A percentile compares a stretch with the other conserved stretches of the same genome.
Evolutionary conservation across 2,329 filamentous ascomycete genomes (phyloP).

Genomic region (Metarhizium rileyi): DNA sequence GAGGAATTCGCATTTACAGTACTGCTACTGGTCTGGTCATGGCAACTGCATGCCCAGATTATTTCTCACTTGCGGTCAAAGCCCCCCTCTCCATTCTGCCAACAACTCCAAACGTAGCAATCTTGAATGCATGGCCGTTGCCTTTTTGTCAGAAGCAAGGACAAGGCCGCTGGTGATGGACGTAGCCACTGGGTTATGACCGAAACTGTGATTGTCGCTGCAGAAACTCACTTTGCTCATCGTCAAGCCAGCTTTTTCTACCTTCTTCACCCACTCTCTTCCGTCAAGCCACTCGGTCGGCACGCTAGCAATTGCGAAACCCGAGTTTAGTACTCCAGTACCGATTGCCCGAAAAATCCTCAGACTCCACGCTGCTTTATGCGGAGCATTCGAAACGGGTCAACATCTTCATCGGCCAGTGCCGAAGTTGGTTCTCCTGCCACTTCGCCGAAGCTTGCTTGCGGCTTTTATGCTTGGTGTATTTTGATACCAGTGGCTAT

Average conservation of each 20-base stretch:
- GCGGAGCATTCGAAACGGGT: background rate
- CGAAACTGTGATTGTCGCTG: background rate
- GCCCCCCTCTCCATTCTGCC: too few relatives aligned
- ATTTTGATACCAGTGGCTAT: background rate
- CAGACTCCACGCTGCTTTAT: background rate
- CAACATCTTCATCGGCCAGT: background rate
- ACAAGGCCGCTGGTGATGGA: too few relatives aligned
- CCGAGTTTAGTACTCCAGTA: background rate
- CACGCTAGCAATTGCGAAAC: background rate
- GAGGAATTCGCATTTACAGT: too few relatives aligned
- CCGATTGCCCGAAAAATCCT: background rate
- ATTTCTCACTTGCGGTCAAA: too few relatives aligned
- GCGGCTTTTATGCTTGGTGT: background rate
- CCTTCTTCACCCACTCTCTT: background rate
- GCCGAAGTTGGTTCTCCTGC: background rate
- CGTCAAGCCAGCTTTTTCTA: background rate
- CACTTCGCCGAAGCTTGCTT: background rate
- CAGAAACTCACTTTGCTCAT: background rate
- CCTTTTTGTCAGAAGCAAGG: too few relatives aligned
- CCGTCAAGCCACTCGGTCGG: background rate
- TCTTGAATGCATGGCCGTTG: too few relatives aligned
- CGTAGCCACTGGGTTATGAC: background rate
- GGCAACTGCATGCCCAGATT: too few relatives aligned
- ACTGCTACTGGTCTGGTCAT: too few relatives aligned
- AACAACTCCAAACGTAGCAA: too few relatives aligned